Evolutionary conservation across 192 early-diverging fungal genomes (phyloP).

Genomic region (Dissophora ornata): DNA sequence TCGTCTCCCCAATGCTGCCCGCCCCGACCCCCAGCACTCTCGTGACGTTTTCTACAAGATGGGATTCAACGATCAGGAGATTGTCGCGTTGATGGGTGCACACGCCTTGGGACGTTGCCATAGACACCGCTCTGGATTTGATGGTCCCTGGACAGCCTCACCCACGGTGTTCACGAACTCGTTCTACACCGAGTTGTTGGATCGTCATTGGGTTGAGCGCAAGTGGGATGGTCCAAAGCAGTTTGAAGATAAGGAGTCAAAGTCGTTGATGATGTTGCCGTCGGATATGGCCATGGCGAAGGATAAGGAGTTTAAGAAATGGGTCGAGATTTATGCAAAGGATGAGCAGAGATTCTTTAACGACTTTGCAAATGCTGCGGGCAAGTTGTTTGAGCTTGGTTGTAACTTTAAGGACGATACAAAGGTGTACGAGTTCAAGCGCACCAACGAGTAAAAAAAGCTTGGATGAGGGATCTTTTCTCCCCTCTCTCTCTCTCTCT

Average conservation of each 20-base stretch:
- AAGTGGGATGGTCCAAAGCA: constrained; percentile 87
- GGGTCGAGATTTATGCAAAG: constrained; percentile 89
- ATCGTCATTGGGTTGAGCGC: constrained; percentile 84
- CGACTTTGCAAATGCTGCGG: constrained; percentile 88
- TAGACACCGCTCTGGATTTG: constrained; percentile 75
- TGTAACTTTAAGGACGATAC: constrained; percentile 74
- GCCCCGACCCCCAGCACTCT: constrained; percentile 72
- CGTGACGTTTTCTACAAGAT: constrained; percentile 86
- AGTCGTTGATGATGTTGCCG: constrained; percentile 76
- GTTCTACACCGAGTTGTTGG: constrained; percentile 83
- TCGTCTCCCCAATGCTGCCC: constrained; percentile 78
- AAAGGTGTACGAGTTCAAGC: constrained; percentile 74
- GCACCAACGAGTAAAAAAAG: constrained; percentile 55
- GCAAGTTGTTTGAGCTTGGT: constrained; percentile 91
- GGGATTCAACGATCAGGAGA: constrained; percentile 76
- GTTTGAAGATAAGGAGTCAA: constrained; percentile 82
- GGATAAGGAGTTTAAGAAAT: constrained; percentile 77
- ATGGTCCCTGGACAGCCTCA: constrained; percentile 90
- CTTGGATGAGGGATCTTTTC: too few species aligned
- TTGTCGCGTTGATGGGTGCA: constrained; percentile 83
- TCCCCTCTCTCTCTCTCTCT: too few species aligned
- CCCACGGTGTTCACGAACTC: constrained; percentile 92
- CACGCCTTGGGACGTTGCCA: constrained; percentile 86
- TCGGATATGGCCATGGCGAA: constrained; percentile 70
- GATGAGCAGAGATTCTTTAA: constrained; percentile 87